A percentile compares a stretch with the other conserved stretches of the same genome.
phyloP scores from a whole-genome alignment of 495 filamentous ascomycete species.

The Lasiosphaeria ovina region DNA sequence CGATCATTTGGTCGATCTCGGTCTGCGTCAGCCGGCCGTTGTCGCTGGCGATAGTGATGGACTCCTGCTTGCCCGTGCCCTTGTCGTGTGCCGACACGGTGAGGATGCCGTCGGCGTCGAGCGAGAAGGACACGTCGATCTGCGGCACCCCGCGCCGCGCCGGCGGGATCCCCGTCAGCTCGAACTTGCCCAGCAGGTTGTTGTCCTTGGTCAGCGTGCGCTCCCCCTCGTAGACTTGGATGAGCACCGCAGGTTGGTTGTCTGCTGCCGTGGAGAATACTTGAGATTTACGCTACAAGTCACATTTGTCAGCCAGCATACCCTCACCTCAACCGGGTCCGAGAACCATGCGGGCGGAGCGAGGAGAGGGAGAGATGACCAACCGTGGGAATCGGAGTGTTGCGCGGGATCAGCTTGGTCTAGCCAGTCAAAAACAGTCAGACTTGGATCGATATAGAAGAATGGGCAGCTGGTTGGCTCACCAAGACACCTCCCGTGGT shows the following conservation, averaged over 20 bases:
- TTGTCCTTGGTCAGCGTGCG: slow-evolving; percentile 88
- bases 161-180: slow-evolving; percentile 86
- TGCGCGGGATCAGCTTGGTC: slow-evolving; percentile 87
- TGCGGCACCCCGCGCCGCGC: slow-evolving; percentile 90
- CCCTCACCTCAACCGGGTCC: background rate
- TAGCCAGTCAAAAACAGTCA: background rate
- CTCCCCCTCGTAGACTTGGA: slow-evolving; percentile 93
- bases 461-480: background rate
- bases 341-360: background rate
- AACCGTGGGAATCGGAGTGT: slow-evolving; percentile 79
- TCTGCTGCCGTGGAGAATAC: slow-evolving; percentile 91
- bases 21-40: slow-evolving; percentile 84
- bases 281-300: slow-evolving; percentile 67
- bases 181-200: slow-evolving; percentile 91
- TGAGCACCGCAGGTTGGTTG: slow-evolving; percentile 88
- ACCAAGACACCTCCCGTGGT: slow-evolving; percentile 89
- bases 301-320: background rate
- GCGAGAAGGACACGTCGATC: slow-evolving; percentile 89
- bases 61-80: slow-evolving; percentile 87
- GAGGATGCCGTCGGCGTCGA: slow-evolving; percentile 94
- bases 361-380: background rate
- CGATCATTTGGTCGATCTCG: slow-evolving; percentile 92
- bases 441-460: background rate
- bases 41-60: slow-evolving; percentile 89
- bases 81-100: slow-evolving; percentile 89